Conservation (phyloP, 2,329 filamentous ascomycete species). For the Alternaria metachromatica region DNA sequence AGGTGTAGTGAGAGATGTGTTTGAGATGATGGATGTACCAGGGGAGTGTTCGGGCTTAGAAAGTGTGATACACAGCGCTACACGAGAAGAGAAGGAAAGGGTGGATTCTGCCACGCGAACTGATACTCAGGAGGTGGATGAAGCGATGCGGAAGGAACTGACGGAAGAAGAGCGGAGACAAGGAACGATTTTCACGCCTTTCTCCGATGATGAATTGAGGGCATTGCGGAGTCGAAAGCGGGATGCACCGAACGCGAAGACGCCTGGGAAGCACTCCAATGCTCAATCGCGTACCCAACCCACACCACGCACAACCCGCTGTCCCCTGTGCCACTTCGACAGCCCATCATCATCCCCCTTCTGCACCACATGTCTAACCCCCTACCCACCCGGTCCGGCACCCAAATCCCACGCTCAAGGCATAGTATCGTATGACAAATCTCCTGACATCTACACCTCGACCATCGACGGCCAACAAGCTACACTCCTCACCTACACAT, state of each 20-base stretch:
- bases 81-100: no score
- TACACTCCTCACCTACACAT: neutral
- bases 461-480: neutral
- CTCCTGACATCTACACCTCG: neutral
- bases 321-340: neutral
- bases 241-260: neutral
- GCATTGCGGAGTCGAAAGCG: neutral
- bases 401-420: neutral
- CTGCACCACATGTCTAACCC: neutral
- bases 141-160: fast-evolving
- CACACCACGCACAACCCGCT: neutral
- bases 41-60: no score
- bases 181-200: neutral
- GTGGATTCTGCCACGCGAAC: no score
- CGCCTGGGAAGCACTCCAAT: no score
- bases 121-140: no score
- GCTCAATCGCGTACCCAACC: no score
- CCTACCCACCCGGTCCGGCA: neutral
- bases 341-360: neutral
- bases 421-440: neutral
- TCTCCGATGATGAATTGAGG: fast-evolving
- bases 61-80: no score
- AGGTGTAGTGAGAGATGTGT: neutral
- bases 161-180: neutral
- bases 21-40: no score